Percentiles rank a stretch among this genome's conserved stretches.
These are phyloP conservation scores for Monilinia laxa DNA, from an alignment of 2,329 filamentous ascomycete species.

Conservation along the genomic window DNA sequence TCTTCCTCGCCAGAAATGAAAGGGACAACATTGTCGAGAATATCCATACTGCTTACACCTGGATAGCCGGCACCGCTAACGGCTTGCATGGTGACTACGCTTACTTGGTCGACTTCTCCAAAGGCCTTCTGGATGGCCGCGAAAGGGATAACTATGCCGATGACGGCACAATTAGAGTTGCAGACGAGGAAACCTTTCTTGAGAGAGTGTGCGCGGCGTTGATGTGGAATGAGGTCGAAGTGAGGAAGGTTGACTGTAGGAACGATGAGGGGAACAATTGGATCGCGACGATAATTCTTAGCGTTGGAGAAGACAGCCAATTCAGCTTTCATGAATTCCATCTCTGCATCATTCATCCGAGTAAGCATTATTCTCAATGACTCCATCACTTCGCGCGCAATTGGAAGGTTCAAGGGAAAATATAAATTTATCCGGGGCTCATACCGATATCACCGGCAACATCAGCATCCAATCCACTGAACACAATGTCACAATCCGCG, in stretches of 20 bases:
- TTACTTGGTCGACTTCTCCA: constrained; percentile 72
- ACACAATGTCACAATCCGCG: constrained; percentile 86
- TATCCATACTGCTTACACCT: constrained; percentile 89
- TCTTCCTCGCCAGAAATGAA: constrained; percentile 94
- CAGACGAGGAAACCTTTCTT: constrained; percentile 90
- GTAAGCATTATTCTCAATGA: neutral
- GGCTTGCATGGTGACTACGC: constrained; percentile 91
- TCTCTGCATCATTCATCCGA: constrained; percentile 56
- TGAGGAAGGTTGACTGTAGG: constrained; percentile 92
- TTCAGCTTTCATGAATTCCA: constrained; percentile 84
- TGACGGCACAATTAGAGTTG: constrained; percentile 98
- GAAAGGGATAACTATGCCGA: constrained; percentile 92
- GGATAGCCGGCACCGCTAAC: constrained; percentile 91
- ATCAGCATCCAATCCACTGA: constrained; percentile 88
- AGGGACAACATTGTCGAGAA: constrained; percentile 93
- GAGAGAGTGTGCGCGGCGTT: constrained; percentile 69
- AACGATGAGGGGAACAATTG: constrained; percentile 87
- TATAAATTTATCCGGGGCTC: constrained; percentile 35
- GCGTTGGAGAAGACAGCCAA: constrained; percentile 96
- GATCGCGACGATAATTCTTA: constrained; percentile 92
- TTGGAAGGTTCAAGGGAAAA: neutral
- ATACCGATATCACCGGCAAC: constrained; percentile 87
- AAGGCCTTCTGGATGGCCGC: constrained; percentile 85
- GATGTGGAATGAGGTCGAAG: constrained; percentile 84
- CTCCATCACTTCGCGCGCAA: neutral